These are phyloP conservation scores for Elsinoe batatas DNA, from an alignment of 2,329 filamentous ascomycete species.

Conservation along the genomic window DNA sequence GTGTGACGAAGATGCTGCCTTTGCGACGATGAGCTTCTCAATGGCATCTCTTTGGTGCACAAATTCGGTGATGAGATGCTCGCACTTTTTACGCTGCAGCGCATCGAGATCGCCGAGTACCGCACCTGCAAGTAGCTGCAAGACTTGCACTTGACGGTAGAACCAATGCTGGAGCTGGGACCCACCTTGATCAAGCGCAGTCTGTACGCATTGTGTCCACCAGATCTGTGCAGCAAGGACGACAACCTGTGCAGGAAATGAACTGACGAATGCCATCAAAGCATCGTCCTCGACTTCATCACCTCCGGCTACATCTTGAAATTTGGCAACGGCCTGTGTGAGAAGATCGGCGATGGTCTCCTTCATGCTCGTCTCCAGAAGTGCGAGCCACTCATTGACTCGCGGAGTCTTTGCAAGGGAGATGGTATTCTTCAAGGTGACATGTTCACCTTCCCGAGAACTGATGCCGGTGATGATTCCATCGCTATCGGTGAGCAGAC, in stretches of 20 bases:
- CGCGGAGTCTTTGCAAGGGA: slow-evolving; percentile 86
- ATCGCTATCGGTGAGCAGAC: slow-evolving; percentile 84
- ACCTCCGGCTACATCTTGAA: slow-evolving; percentile 65
- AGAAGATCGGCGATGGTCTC: slow-evolving; percentile 82
- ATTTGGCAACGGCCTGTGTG: slow-evolving; percentile 74
- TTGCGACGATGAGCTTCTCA: slow-evolving; percentile 67
- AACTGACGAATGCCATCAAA: slow-evolving; percentile 69
- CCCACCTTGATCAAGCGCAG: slow-evolving; percentile 63
- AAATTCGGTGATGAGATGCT: slow-evolving; percentile 97
- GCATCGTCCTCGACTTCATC: slow-evolving; percentile 58
- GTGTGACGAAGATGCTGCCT: slow-evolving; percentile 66
- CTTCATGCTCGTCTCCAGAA: slow-evolving; percentile 90
- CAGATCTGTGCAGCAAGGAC: slow-evolving; percentile 88
- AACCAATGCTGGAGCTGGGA: slow-evolving; percentile 59
- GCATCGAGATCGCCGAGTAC: slow-evolving; percentile 83
- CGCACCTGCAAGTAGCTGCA: slow-evolving; percentile 75
- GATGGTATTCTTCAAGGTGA: slow-evolving; percentile 80
- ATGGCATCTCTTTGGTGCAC: slow-evolving; percentile 95
- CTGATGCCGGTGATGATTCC: slow-evolving; percentile 82
- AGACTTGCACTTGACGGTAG: slow-evolving; percentile 72
- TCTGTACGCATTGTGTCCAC: slow-evolving; percentile 83
- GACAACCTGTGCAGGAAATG: slow-evolving; percentile 87
- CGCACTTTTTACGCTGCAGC: slow-evolving; percentile 88
- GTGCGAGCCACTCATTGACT: slow-evolving; percentile 98
- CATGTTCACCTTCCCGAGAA: slow-evolving; percentile 88